phyloP scores from a whole-genome alignment of 495 filamentous ascomycete genomes.

The Cercophora samala region DNA sequence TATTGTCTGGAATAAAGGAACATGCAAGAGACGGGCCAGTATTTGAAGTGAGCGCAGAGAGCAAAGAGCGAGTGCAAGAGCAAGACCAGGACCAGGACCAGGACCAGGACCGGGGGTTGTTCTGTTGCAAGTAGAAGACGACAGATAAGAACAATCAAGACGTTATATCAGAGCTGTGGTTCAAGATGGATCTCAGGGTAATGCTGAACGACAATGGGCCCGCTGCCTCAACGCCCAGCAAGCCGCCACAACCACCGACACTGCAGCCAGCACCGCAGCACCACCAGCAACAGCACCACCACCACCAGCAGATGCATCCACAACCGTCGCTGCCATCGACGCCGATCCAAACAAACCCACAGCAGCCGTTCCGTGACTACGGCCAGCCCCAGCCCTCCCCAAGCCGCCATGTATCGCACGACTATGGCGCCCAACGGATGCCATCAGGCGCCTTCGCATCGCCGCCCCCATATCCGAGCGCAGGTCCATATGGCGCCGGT shows the following conservation, averaged over 20 bases:
- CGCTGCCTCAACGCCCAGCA: slow-evolving; percentile 27
- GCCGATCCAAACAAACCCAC: slow-evolving; percentile 41
- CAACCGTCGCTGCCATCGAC: slow-evolving; percentile 45
- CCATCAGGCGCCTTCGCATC: slow-evolving; percentile 38
- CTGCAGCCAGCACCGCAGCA: slow-evolving; percentile 25
- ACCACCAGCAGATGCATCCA: slow-evolving; percentile 24
- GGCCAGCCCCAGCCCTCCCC: slow-evolving; percentile 44
- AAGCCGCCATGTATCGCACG: slow-evolving; percentile 37
- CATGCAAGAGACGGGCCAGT: slow-evolving; percentile 14
- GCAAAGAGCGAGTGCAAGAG: neutral
- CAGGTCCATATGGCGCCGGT: slow-evolving; percentile 38
- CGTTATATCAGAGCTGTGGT: neutral
- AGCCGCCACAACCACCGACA: slow-evolving; percentile 27
- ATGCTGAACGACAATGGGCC: slow-evolving; percentile 50
- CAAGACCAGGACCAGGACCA: too few relatives aligned
- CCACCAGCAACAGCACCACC: slow-evolving; percentile 27
- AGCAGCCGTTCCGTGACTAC: slow-evolving; percentile 48
- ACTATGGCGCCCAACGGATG: slow-evolving; percentile 36
- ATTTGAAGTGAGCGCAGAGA: neutral
- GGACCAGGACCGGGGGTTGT: slow-evolving; percentile 1
- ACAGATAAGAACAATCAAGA: neutral
- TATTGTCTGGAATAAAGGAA: slow-evolving; percentile 18
- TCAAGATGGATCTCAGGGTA: slow-evolving; percentile 54
- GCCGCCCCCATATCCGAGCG: slow-evolving; percentile 33
- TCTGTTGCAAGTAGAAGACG: slow-evolving; percentile 10